Evolutionary conservation across 768 basidiomycete species (phyloP).

Genomic region (Mycena sanguinolenta): DNA sequence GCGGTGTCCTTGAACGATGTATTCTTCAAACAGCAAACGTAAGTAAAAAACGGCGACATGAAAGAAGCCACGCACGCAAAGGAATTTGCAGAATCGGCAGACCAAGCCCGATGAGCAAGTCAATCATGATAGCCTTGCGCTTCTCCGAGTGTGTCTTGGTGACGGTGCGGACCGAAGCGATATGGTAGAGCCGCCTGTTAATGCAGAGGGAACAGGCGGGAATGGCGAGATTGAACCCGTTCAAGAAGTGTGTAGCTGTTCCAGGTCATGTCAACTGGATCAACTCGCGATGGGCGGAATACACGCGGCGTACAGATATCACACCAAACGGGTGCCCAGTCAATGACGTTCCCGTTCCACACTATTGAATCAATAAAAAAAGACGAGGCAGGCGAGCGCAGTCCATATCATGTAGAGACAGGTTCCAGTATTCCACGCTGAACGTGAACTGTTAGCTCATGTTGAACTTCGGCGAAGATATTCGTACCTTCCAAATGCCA

Average conservation of each 20-base stretch:
- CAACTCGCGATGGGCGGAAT: no score
- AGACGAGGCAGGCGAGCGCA: slow-evolving; percentile 66
- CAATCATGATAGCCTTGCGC: slow-evolving; percentile 62
- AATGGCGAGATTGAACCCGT: slow-evolving; percentile 60
- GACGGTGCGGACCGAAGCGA: slow-evolving; percentile 66
- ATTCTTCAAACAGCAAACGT: slow-evolving; percentile 50
- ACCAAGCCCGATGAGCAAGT: slow-evolving; percentile 66
- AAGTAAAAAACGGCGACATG: background rate
- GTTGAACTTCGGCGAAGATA: slow-evolving; percentile 21
- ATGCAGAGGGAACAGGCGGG: slow-evolving; percentile 70
- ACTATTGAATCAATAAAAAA: slow-evolving; percentile 77
- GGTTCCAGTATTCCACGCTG: slow-evolving; percentile 74
- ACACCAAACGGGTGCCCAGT: slow-evolving; percentile 75
- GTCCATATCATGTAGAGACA: slow-evolving; percentile 82
- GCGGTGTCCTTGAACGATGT: slow-evolving; percentile 68
- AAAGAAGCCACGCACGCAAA: slow-evolving; percentile 58
- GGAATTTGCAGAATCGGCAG: slow-evolving; percentile 65
- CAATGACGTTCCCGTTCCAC: slow-evolving; percentile 73
- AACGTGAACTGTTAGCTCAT: background rate
- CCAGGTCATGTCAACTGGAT: no score
- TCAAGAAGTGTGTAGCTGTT: slow-evolving; percentile 60
- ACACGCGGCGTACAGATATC: no score
- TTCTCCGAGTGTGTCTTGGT: slow-evolving; percentile 65
- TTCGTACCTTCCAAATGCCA: slow-evolving; percentile 75
- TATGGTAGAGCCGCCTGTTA: slow-evolving; percentile 73